These are phyloP conservation scores for Parathielavia appendiculata DNA, from an alignment of 495 filamentous ascomycete genomes.

Conservation along the genomic window DNA sequence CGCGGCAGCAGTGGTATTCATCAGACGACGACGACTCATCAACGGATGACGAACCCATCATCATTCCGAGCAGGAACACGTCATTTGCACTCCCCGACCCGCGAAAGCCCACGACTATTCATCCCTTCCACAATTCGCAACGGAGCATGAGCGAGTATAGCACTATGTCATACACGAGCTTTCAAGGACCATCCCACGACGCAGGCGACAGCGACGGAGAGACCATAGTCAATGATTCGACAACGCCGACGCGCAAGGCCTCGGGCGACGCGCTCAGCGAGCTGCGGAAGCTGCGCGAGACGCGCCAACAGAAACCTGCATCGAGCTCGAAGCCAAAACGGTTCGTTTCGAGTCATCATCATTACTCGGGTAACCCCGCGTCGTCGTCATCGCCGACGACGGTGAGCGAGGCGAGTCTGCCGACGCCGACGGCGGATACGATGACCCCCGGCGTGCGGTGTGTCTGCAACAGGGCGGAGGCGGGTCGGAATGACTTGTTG, in stretches of 20 bases:
- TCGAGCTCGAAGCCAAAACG: conserved; percentile 31
- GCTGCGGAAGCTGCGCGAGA: conserved; percentile 67
- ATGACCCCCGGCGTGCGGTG: conserved; percentile 61
- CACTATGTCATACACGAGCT: conserved; percentile 34
- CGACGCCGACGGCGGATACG: conserved; percentile 60
- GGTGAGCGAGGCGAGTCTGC: conserved; percentile 59
- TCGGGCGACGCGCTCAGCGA: conserved; percentile 52
- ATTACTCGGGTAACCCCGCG: conserved; percentile 20
- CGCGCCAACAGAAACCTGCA: conserved; percentile 48
- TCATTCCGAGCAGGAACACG: conserved; percentile 56
- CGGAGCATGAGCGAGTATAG: conserved; percentile 43
- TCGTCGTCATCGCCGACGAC: conserved; percentile 56
- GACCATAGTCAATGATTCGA: conserved; percentile 47
- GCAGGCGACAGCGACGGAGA: conserved; percentile 52
- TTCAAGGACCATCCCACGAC: conserved; percentile 32
- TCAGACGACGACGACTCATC: conserved; percentile 49
- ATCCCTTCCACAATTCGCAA: conserved; percentile 53
- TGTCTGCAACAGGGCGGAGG: conserved; percentile 55
- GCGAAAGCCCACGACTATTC: conserved; percentile 41
- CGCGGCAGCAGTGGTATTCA: conserved; percentile 34
- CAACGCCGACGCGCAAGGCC: conserved; percentile 23
- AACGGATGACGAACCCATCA: conserved; percentile 61
- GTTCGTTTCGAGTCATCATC: conserved; percentile 20
- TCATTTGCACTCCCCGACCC: conserved; percentile 59
- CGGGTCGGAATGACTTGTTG: conserved; percentile 61